Percentiles rank a stretch among this genome's conserved stretches.
Evolutionary conservation across 768 basidiomycete genomes (phyloP).

Genomic region (Fomitopsis pulvina): DNA sequence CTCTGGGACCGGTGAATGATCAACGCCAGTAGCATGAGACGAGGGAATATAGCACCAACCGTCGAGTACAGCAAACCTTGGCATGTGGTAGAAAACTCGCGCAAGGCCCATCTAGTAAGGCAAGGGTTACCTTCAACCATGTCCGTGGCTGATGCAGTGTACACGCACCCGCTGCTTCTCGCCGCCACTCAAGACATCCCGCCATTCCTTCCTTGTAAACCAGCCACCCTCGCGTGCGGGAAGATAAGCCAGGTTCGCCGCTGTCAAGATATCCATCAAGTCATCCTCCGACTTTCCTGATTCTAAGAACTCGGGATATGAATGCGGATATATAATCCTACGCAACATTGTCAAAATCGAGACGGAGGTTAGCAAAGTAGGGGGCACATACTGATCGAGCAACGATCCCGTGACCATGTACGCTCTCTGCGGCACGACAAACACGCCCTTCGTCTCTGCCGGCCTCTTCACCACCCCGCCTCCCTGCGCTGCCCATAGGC

Average conservation of each 20-base stretch:
- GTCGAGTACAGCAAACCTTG: slow-evolving; percentile 80
- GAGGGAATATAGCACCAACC: slow-evolving; percentile 39
- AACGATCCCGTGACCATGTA: slow-evolving; percentile 88
- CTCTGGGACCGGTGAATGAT: slow-evolving; percentile 38
- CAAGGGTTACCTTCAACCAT: no score
- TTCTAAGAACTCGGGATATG: slow-evolving; percentile 64
- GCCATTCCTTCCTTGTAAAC: slow-evolving; percentile 89
- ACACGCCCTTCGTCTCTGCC: slow-evolving; percentile 48
- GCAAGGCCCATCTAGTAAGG: slow-evolving; percentile 80
- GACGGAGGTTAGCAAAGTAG: background rate
- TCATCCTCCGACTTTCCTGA: slow-evolving; percentile 59
- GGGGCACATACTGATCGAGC: slow-evolving; percentile 62
- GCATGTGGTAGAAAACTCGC: slow-evolving; percentile 84
- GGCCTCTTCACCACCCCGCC: slow-evolving; percentile 22
- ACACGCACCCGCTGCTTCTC: slow-evolving; percentile 83
- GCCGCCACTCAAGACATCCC: slow-evolving; percentile 91
- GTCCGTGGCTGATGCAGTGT: background rate
- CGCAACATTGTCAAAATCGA: background rate
- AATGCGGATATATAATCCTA: slow-evolving; percentile 84
- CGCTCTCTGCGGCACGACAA: slow-evolving; percentile 87
- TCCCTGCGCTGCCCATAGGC: slow-evolving; percentile 72
- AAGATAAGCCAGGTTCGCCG: slow-evolving; percentile 80
- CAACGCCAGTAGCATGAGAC: background rate
- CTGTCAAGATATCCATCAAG: slow-evolving; percentile 69
- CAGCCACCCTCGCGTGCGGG: slow-evolving; percentile 87